These are phyloP conservation scores for Ceratocystis variospora DNA, from an alignment of 2,329 filamentous ascomycete genomes.

Conservation along the genomic window DNA sequence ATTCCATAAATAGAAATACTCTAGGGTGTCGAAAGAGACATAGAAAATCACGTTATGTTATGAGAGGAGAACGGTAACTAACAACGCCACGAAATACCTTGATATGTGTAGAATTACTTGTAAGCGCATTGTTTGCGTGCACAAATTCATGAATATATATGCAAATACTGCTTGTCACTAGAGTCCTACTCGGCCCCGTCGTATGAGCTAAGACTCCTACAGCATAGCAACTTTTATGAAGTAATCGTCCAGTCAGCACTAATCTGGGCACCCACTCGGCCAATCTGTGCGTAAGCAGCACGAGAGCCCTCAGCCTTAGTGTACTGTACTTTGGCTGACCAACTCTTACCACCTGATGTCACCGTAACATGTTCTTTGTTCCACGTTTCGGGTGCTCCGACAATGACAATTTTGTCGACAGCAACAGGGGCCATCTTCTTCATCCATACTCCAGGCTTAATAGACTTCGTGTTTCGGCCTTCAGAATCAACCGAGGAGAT, in stretches of 20 bases:
- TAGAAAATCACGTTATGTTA: too few species aligned
- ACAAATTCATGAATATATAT: neutral
- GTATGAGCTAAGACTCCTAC: neutral
- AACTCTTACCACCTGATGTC: conserved; percentile 38
- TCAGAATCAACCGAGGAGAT: conserved; percentile 60
- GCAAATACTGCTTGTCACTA: neutral
- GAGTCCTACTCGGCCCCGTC: neutral
- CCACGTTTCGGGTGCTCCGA: conserved; percentile 67
- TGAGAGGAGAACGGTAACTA: too few species aligned
- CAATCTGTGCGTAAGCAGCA: conserved; percentile 40
- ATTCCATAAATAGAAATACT: neutral
- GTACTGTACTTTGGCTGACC: conserved; percentile 49
- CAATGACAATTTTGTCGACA: conserved; percentile 72
- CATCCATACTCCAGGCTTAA: conserved; percentile 53
- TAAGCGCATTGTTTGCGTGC: too few species aligned
- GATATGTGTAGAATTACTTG: too few species aligned
- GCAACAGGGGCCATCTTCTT: conserved; percentile 64
- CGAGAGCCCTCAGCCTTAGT: conserved; percentile 33
- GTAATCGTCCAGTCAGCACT: conserved; percentile 41
- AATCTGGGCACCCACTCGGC: conserved; percentile 38
- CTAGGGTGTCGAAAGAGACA: neutral
- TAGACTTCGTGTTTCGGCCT: conserved; percentile 39
- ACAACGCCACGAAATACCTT: too few species aligned
- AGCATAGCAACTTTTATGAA: conserved; percentile 20
- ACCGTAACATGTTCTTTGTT: conserved; percentile 45